phyloP scores from a whole-genome alignment of 208 protist species.

The Trypanosoma avium region DNA sequence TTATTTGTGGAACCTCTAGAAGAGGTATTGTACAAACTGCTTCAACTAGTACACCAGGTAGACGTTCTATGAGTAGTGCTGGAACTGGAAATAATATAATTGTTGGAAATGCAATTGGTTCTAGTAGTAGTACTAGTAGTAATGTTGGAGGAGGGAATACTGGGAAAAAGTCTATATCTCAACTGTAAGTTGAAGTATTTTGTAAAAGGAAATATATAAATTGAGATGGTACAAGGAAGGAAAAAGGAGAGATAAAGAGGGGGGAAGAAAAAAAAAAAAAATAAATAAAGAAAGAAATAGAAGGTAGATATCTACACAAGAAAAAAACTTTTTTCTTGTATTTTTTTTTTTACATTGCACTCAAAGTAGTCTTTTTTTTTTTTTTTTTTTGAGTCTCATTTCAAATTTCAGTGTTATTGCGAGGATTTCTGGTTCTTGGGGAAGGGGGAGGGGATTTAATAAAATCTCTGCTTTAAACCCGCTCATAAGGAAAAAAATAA shows the following conservation, averaged over 20 bases:
- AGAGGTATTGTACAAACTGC: neutral
- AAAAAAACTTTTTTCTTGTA: neutral
- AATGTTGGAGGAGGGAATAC: neutral
- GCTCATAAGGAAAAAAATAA: no score
- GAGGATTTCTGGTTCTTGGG: no score
- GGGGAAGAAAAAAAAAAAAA: neutral
- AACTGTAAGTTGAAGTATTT: no score
- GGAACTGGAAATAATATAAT: no score
- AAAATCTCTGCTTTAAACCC: no score
- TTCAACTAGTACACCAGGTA: neutral
- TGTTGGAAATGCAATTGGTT: no score
- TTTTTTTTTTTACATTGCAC: neutral
- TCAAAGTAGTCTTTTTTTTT: neutral
- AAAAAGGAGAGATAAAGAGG: neutral
- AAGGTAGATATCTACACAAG: no score
- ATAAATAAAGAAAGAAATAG: constrained; percentile 8
- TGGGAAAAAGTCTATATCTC: neutral
- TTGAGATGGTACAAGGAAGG: no score
- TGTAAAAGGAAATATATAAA: no score
- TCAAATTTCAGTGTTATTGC: no score
- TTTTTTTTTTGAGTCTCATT: no score
- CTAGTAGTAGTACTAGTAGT: neutral
- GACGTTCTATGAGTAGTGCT: neutral
- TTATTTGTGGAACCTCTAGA: constrained; percentile 31
- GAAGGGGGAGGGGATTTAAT: no score